Evolutionary conservation across 306 rosid genomes (phyloP), one percentile per base, ranked within the genome.

Genomic region (Abrus precatorius): DNA sequence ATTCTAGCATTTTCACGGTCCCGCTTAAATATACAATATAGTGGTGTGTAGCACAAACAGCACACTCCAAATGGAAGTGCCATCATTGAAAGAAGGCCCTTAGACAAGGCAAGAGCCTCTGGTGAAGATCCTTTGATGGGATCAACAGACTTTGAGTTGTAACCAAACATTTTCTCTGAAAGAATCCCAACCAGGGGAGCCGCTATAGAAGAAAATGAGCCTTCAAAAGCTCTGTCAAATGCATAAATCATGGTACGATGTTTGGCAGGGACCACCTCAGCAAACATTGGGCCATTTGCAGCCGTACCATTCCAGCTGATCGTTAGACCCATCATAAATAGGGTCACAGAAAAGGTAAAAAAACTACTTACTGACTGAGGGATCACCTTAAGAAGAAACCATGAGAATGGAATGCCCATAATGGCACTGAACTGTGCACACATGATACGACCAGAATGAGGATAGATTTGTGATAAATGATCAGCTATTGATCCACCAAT

Each of bases 111-210:
- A 62, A 88, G 84, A 44, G 99, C 99, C 89, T 89, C 95, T 9
- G 84, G 80, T 13, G 82, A 45, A 49, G 99, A 93, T 55, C 96
- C 99, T 55, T 82, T 82, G 6, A 84, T 61, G 1, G 87, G 89
- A 85, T 93, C 93, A 62, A 92, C 90, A 14, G 93, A 84, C 78
- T 89, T 94, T 9, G 98, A 85, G 54, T 90, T 77, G 63, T 95
- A 95, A 14, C 99, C 99, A 62, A 90, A 95, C 83, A 88, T 84
- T 84, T 81, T 85, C 87, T 95, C 99, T 0, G 99, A 90, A 44
- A 95, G 97, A 79, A 95, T 95, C 13, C 99, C 99, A 9, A 95
- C 99, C 87, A 95, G 75, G 10, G 99, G 99, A 84, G 99, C 99
- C 8, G 99, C 99, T 68, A 93, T 61, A 4, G 99, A 90, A 78